A percentile compares a stretch with the other conserved stretches of the same genome.
Conservation (phyloP, 2,329 filamentous ascomycete species). For the Cercospora citrullina region DNA sequence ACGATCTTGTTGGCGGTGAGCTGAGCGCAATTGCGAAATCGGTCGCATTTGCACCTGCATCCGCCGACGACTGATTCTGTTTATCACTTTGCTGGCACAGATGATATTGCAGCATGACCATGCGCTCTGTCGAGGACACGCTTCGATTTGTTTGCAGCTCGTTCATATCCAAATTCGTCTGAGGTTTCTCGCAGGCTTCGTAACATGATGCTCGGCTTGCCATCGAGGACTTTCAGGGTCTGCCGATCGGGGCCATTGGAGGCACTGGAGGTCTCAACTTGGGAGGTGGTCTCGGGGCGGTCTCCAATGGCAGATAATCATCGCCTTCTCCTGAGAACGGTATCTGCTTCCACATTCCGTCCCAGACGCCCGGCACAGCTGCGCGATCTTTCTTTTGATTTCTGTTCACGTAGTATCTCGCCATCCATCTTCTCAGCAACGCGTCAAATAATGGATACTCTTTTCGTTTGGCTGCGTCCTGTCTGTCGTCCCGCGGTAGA, state of each 20-base stretch:
- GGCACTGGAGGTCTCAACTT: constrained; percentile 6
- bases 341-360: constrained; percentile 36
- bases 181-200: background rate
- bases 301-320: background rate
- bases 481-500: constrained; percentile 22
- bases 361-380: constrained; percentile 33
- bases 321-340: constrained; percentile 18
- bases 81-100: background rate
- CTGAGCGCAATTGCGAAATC: background rate
- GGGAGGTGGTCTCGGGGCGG: background rate
- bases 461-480: background rate
- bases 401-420: constrained; percentile 32
- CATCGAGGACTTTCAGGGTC: background rate
- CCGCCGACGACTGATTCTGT: background rate
- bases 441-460: background rate
- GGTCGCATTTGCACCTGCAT: background rate
- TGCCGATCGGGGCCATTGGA: background rate
- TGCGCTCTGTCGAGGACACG: background rate
- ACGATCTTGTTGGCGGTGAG: background rate
- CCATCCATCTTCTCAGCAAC: constrained; percentile 22
- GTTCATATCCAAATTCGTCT: background rate
- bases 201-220: background rate
- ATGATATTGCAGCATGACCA: background rate
- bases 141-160: background rate
- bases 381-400: constrained; percentile 26